Base-by-base conservation (phyloP, 345 rosid genomes). In the Iberis pinnata region DNA sequence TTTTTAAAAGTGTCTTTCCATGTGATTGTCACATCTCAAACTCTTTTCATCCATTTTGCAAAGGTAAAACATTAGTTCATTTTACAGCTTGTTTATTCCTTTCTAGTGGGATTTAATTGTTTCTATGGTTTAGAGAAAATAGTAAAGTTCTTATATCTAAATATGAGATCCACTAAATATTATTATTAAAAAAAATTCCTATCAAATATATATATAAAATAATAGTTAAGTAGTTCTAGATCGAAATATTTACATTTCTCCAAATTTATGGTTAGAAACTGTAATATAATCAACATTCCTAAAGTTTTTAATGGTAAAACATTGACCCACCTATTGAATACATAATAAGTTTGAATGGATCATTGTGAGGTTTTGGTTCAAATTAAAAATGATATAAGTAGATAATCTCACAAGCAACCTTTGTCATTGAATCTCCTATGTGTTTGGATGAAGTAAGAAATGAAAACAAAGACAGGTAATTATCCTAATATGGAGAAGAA, bases 1-100 rank as follows among this genome's bases (percentile, higher is more conserved):
- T 41, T 42, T 42, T 49, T 51, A 12, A 57, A 35, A 37, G 54
- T 14, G 48, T 14, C 42, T 43, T 57, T 58, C 70, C 70, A 65
- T 65, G 70, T 65, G 70, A 51, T 43, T 32, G 64, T 65, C 64
- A 58, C 59, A 65, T 65, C 70, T 19, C 47, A 24, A 32, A 33
- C 50, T 42, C 53, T 25, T 22, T 63, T 44, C 16, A 13, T 44
- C 1, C 4, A 40, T 52, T 18, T 63, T 22, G 9, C 24, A n/a
- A 55, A 54, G 48, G 50, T 12, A 64, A n/a, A 49, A 40, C 31
- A 40, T 55, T 16, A 22, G 37, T 32, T 60, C 47, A 25, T 52
- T 58, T 64, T 46, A 47, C 68, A 63, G 19, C 43, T 63, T 17
- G 43, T 39, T 47, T 63, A 39, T 63, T 55, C 56, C 2, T 38